A percentile compares a stretch with the other conserved stretches of the same genome.
These are phyloP conservation scores for Astrothelium subdiscretum DNA, from an alignment of 495 filamentous ascomycete genomes.

Conservation along the genomic window DNA sequence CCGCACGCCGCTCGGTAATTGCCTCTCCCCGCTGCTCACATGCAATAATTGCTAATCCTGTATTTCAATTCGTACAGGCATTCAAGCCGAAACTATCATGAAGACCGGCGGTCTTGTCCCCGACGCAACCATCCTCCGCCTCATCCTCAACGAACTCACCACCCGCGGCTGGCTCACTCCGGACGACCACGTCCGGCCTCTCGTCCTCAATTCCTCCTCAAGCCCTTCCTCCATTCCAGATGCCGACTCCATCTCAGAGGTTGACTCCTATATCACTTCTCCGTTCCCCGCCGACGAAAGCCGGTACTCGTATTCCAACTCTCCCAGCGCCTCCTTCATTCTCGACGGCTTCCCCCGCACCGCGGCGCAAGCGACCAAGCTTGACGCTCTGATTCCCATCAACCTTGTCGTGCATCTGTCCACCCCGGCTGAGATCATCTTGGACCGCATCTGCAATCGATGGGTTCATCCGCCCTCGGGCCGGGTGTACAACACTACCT, in stretches of 20 bases:
- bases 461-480: conserved; percentile 93
- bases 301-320: conserved; percentile 40
- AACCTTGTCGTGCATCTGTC: conserved; percentile 71
- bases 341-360: conserved; percentile 95
- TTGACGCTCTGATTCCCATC: conserved; percentile 74
- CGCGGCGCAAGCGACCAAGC: conserved; percentile 57
- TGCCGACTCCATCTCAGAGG: conserved; percentile 16
- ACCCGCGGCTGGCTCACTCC: conserved; percentile 67
- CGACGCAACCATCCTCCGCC: conserved; percentile 79
- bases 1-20: conserved; percentile 70
- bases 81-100: conserved; percentile 81
- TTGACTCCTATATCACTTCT: conserved; percentile 7
- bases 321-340: conserved; percentile 76
- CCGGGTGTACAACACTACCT: conserved; percentile 85
- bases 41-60: conserved; percentile 4
- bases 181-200: conserved; percentile 21
- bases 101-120: conserved; percentile 72
- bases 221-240: conserved; percentile 25
- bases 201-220: conserved; percentile 26
- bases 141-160: conserved; percentile 79
- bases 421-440: conserved; percentile 64
- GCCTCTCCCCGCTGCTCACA: background rate
- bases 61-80: conserved; percentile 39
- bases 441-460: conserved; percentile 76
- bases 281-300: conserved; percentile 1